Evolutionary conservation across 2,329 filamentous ascomycete species (phyloP), one percentile per base, ranked within the genome.

Genomic region (Aureobasidium musti): DNA sequence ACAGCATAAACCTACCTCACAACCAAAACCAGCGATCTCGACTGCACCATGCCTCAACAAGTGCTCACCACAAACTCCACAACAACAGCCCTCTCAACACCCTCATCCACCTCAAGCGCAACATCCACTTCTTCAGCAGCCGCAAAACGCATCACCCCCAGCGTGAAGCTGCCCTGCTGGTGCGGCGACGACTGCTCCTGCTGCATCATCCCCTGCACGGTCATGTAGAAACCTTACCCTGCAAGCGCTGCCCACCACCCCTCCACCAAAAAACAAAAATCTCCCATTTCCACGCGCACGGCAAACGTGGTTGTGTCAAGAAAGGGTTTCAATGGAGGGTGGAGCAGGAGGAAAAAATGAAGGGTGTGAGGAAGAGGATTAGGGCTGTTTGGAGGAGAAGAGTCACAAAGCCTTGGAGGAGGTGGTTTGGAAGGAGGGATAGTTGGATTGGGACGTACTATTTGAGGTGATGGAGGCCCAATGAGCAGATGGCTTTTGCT

Each of bases 121-220:
- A 33, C 57, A 4, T 59, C 66, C 21, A 33, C 49, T 21, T 17
- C 66, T 28, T 37, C 49, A 17, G 13, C 39, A 14, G 10, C 47
- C 10, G 23, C 50, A 6, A 63, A 63, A 43, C 41, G 43, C 50
- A 43, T 28, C 13, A 64, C 59, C 1, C 59, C 66, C 4, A 50
- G 59, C 26, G 59, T 67, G 11, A 64, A 63, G 17, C 39, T 67
- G 3, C 66, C 66, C 14, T 67, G 66, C 43, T 67, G 66, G 65
- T 67, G 66, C 54, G 67, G 67, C 21, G 67, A 66, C 53, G 61
- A 66, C 41, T 68, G 67, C 43, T 52, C 47, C 21, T 68, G 67
- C 64, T 68, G 67, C 35, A 67, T 68, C 39, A 68, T 68, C 35
- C 67, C 67, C 30, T 68, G 67, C 67, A 68, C 67, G 7, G 64